Base-by-base conservation (phyloP, 192 early-diverging fungal genomes). In the Neocallimastix lanati region DNA sequence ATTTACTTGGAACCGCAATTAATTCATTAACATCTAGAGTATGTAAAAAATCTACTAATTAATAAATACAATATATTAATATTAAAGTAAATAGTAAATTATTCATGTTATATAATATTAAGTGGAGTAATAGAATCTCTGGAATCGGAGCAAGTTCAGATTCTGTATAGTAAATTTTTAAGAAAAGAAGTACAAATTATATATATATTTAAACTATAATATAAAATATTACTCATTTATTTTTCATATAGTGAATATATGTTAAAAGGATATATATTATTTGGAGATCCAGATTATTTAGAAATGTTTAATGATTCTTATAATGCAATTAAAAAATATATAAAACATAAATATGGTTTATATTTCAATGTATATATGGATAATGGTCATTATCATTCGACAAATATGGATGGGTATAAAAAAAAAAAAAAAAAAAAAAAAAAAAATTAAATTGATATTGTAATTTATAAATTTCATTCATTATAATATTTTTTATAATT, bases 1-100 rank as follows among this genome's bases (percentile, higher is more conserved):
- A 93, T 78, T 85, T 98, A 18, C 82, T 98, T 37, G 97, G 97
- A 13, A 96, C 97, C 80, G 88, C 90, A 6, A 92, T 95, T 80
- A 86, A 93, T 77, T 16, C 40, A 50, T 21, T 4, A 4, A 50
- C 14, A 2, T 16, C 40, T 1, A 21, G 21, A 3, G 40, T 50
- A 33, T 33, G 11, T 33, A 33, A 6, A 33, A 6, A 33, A 67
- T 9, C 16, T 40, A 15, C 11, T 82, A 33, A 82, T 9, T 25
- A 28, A 76, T 78, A 78, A 2, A 1, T 28, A 85, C 3, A 76
- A 36, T 13, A 36, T n/a, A 83, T 13, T n/a, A n/a, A n/a, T n/a
- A n/a, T n/a, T n/a, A n/a, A n/a, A n/a, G n/a, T n/a, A n/a, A n/a
- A n/a, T n/a, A n/a, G n/a, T n/a, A n/a, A n/a, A n/a, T n/a, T n/a